phyloP scores from a whole-genome alignment of 2,329 filamentous ascomycete genomes.

The Monilinia fructicola region DNA sequence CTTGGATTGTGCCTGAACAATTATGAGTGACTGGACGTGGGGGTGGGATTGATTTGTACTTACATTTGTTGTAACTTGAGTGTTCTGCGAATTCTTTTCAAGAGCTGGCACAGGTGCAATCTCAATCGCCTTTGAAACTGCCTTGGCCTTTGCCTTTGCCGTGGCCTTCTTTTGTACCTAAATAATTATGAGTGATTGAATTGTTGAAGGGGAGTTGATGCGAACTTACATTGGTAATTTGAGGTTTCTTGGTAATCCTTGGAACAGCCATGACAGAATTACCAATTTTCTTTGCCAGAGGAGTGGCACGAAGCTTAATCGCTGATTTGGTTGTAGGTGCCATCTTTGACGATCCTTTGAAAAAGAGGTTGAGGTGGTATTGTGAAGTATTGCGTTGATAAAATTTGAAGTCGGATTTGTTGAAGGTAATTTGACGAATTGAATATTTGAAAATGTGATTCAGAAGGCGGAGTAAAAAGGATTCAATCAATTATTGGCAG shows the following conservation, averaged over 20 bases:
- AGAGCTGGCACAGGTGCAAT: background rate
- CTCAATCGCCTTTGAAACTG: background rate
- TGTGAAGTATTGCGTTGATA: background rate
- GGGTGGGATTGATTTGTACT: background rate
- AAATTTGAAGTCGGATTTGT: background rate
- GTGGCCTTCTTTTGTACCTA: background rate
- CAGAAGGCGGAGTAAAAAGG: background rate
- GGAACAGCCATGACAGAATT: background rate
- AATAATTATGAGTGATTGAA: background rate
- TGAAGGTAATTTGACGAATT: background rate
- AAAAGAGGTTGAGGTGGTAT: background rate
- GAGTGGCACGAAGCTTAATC: background rate
- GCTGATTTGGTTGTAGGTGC: background rate
- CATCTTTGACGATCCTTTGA: background rate
- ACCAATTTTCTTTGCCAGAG: background rate
- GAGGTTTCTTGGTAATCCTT: background rate
- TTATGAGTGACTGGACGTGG: slow-evolving; percentile 1
- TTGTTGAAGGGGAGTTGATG: background rate
- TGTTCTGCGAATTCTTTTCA: background rate
- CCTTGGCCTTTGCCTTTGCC: background rate
- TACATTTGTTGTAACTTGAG: background rate
- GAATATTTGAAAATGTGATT: slow-evolving; percentile 10
- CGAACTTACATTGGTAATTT: slow-evolving; percentile 3
- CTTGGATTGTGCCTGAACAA: background rate
- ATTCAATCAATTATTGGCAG: background rate